A percentile compares a stretch with the other conserved stretches of the same genome.
phyloP scores from a whole-genome alignment of 176 grass and related monocot genomes.

The Stipa capillata region DNA sequence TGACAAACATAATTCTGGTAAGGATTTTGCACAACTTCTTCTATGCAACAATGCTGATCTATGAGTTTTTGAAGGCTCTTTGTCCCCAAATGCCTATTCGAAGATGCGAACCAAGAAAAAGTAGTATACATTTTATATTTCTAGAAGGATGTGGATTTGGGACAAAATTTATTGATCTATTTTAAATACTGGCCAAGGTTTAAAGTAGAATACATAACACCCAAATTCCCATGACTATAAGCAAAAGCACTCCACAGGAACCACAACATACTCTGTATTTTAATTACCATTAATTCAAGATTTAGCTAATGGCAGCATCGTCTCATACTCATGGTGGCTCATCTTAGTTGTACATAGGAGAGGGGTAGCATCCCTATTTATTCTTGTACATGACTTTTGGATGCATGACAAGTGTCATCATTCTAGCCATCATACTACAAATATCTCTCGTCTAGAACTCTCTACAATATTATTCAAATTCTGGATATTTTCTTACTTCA shows the following conservation, averaged over 20 bases:
- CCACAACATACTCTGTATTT: background rate
- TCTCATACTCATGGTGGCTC: no score
- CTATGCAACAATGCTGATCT: conserved; percentile 69
- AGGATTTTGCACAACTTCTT: conserved; percentile 81
- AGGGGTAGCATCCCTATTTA: no score
- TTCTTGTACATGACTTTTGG: no score
- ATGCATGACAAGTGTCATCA: no score
- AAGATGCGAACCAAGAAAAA: no score
- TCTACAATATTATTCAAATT: no score
- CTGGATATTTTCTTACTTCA: no score
- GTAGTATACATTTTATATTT: background rate
- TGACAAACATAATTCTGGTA: conserved; percentile 50
- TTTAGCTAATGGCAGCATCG: no score
- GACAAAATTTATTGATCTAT: background rate
- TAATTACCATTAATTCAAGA: no score
- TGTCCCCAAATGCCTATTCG: conserved; percentile 81
- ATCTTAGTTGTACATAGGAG: no score
- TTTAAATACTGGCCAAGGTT: background rate
- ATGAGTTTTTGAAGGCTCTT: conserved; percentile 92
- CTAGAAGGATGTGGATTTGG: background rate
- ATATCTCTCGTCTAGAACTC: no score
- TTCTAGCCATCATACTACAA: no score
- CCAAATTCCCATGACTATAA: background rate
- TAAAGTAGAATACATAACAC: conserved; percentile 4
- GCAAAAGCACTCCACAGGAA: background rate